Evolutionary conservation across 176 grass and related monocot genomes (phyloP).

Genomic region (Typha latifolia): DNA sequence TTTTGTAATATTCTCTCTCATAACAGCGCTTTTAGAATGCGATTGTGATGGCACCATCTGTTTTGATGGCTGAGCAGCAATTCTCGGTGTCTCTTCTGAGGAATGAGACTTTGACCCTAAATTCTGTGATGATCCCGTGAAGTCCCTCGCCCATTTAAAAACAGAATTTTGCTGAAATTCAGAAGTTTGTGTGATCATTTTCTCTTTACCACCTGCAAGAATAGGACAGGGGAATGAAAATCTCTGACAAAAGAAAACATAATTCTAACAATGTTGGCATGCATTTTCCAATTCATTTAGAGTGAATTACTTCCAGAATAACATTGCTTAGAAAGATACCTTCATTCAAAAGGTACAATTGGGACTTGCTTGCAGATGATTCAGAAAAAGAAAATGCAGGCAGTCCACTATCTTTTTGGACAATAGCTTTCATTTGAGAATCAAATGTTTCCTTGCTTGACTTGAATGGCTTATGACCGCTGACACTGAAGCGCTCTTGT

Average conservation of each 20-base stretch:
- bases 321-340: slow-evolving; percentile 23
- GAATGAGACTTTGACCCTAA: slow-evolving; percentile 36
- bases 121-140: slow-evolving; percentile 32
- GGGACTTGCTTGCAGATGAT: slow-evolving; percentile 38
- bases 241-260: not conserved
- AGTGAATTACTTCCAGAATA: not conserved
- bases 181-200: slow-evolving; percentile 24
- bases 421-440: slow-evolving; percentile 52
- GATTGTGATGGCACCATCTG: slow-evolving; percentile 25
- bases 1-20: slow-evolving; percentile 31
- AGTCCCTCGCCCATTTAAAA: slow-evolving; percentile 82
- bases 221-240: not conserved
- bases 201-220: slow-evolving; percentile 36
- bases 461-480: slow-evolving; percentile 54
- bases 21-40: slow-evolving; percentile 27
- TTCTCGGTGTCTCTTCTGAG: slow-evolving; percentile 36
- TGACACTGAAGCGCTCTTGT: slow-evolving; percentile 54
- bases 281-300: not conserved
- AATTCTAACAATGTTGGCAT: not conserved
- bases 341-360: slow-evolving; percentile 23
- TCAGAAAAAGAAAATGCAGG: slow-evolving; percentile 33
- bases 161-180: slow-evolving; percentile 42
- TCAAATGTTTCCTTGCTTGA: slow-evolving; percentile 74
- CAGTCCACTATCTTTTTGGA: slow-evolving; percentile 22
- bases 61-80: slow-evolving; percentile 36